Evolutionary conservation across 2,329 filamentous ascomycete species (phyloP).

Genomic region (Aspergillus flavus): DNA sequence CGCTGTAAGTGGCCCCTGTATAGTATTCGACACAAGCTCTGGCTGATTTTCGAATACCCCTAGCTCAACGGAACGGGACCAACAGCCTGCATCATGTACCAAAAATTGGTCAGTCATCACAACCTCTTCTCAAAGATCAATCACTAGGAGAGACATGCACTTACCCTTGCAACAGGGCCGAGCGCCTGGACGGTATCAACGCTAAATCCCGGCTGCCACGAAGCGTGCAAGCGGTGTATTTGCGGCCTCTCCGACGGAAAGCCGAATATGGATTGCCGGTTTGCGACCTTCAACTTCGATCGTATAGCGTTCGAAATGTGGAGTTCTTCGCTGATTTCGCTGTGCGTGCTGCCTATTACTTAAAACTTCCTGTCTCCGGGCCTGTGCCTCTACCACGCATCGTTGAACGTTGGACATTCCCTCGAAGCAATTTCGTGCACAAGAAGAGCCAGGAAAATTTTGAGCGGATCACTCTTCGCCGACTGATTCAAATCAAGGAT

Average conservation of each 20-base stretch:
- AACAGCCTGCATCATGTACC: neutral
- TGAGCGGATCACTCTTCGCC: constrained; percentile 81
- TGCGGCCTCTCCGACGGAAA: constrained; percentile 77
- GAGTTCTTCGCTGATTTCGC: constrained; percentile 96
- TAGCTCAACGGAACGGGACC: neutral
- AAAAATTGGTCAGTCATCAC: constrained; percentile 13
- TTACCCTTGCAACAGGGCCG: constrained; percentile 30
- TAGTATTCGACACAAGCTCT: neutral
- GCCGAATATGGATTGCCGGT: constrained; percentile 76
- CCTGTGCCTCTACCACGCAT: constrained; percentile 84
- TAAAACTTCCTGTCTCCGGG: constrained; percentile 81
- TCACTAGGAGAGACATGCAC: neutral
- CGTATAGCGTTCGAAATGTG: constrained; percentile 85
- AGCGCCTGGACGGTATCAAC: constrained; percentile 38
- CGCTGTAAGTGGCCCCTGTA: neutral
- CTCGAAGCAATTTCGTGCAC: constrained; percentile 84
- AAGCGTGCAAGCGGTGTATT: constrained; percentile 81
- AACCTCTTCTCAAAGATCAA: neutral
- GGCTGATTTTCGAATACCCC: neutral
- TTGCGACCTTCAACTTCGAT: constrained; percentile 90
- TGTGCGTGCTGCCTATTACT: constrained; percentile 90
- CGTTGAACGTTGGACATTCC: constrained; percentile 92
- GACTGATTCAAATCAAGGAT: constrained; percentile 90
- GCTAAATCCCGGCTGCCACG: constrained; percentile 66
- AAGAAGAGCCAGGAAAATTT: constrained; percentile 99